Conservation (phyloP, 306 rosid genomes). For the Prunus dulcis region DNA sequence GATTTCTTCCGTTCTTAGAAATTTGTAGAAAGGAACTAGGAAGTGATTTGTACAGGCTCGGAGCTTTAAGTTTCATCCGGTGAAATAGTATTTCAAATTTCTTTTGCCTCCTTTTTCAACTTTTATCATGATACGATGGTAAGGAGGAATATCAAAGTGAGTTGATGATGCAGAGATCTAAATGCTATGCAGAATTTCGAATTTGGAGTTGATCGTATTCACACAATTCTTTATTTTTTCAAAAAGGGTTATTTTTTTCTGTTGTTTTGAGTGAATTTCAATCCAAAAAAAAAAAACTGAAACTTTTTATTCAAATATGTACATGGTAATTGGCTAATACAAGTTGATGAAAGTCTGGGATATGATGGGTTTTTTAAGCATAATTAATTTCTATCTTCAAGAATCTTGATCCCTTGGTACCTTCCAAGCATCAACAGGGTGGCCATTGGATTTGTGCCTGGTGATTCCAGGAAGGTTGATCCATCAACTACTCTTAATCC, state of each 20-base stretch:
- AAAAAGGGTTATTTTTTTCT: no score
- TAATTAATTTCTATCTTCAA: slow-evolving; percentile 26
- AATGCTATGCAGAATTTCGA: no score
- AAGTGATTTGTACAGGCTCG: slow-evolving; percentile 30
- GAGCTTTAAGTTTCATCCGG: not conserved
- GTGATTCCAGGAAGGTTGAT: slow-evolving; percentile 64
- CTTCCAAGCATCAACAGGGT: slow-evolving; percentile 74
- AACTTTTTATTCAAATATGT: no score
- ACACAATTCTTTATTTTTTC: no score
- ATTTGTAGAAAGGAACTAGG: not conserved
- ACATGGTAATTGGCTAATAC: no score
- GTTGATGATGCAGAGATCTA: no score
- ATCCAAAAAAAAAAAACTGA: no score
- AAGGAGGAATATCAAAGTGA: no score
- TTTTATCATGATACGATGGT: no score
- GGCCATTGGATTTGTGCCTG: slow-evolving; percentile 80
- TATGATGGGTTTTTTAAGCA: not conserved
- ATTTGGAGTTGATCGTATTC: no score
- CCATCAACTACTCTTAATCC: slow-evolving; percentile 62
- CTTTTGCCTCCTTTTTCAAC: not conserved
- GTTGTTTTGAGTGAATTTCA: no score
- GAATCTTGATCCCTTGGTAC: slow-evolving; percentile 66
- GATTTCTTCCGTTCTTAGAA: not conserved
- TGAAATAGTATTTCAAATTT: not conserved
- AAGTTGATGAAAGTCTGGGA: no score